Evolutionary conservation across 2,329 filamentous ascomycete genomes (phyloP), one percentile per base, ranked within the genome.

Genomic region (Penicillium sp.): DNA sequence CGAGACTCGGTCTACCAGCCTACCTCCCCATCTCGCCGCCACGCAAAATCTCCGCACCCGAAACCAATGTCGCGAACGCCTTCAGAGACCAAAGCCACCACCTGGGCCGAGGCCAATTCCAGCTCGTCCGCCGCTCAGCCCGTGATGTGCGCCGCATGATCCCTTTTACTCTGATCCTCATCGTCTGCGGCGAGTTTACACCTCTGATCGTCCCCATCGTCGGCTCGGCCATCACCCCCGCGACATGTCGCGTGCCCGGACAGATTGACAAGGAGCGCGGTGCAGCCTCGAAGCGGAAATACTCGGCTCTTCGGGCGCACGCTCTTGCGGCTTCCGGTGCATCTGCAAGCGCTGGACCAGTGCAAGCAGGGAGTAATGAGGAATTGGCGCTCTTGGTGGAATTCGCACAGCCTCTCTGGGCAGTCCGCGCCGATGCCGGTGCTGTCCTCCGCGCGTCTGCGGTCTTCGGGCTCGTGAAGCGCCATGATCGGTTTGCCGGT

Each of bases 101-200:
- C 10, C 33, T 81, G 27, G 81, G 79, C 3, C 78, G 89, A 26
- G 76, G 81, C 1, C 79, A 87, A 46, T 84, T 83, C 68, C 82
- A 90, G 50, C 75, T 94, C 2, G 65, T 85, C 35, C 70, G 71
- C 45, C 79, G 91, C 43, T 83, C 81, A 28, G 71, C 73, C 28
- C 78, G 85, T 55, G 93, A 97, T 63, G 68, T 87, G 31, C 70
- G 79, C n/a, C 82, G 88, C 16, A 73, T 96, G 36, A 87, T 90
- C 0, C 64, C 86, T 1, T 96, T 98, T 61, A 82, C 73, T 0
- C 46, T 94, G 3, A 70, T 96, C 34, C 74, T 95, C 5, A 56
- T 91, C 1, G 48, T 94, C 11, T 87, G 86, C 60, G 91, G 89
- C 17, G 91, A 97, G 67, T 84, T 94, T 68, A 87, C 90, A 1